Evolutionary conservation across 2,329 filamentous ascomycete species (phyloP), one percentile per base, ranked within the genome.

Genomic region (Claviceps purpurea): DNA sequence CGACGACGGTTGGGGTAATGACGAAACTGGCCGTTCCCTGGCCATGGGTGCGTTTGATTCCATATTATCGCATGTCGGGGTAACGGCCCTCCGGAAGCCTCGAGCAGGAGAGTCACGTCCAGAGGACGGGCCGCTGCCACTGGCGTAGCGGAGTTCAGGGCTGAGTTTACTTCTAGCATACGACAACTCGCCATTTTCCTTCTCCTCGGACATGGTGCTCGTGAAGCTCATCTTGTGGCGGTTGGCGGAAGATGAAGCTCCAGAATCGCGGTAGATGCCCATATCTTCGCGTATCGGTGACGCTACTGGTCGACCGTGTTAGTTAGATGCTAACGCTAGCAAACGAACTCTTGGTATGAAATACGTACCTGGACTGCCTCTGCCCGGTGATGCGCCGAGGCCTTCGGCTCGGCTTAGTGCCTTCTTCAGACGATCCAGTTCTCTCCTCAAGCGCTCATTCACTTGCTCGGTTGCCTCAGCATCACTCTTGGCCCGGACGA

Each of bases 371-470:
- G 68, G 70, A 55, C 71, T 74, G 30, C 59, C 62, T 57, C 71
- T 58, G 10, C 69, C 69, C 20, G 62, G 56, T 2, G 66, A 64
- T 43, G 59, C 57, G 18, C 70, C 68, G 8, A 79, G 68, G 48
- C 77, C 71, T 65, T 84, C 72, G 56, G 82, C 73, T 65, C 77
- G 72, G 68, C 78, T 76, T 60, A 87, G 76, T 58, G 95, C 93
- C 52, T 89, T 86, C 77, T 97, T 97, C 55, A 98, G 75, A 50
- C 93, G 81, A 58, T 98, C 93, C 47, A 96, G 84, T 69, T 98
- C 93, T 51, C 90, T 82, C 56, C 86, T 78, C 50, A 95, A 78
- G 53, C 87, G 84, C 56, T 93, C 87, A 50, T 93, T 89, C 54
- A 83, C 85, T 61, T 89, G 84, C 64, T 96, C 89, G 0, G 90